Percentiles rank a stretch among this genome's conserved stretches.
Evolutionary conservation across 257 asterid genomes (phyloP).

Genomic region (Thymus mandschuricus): DNA sequence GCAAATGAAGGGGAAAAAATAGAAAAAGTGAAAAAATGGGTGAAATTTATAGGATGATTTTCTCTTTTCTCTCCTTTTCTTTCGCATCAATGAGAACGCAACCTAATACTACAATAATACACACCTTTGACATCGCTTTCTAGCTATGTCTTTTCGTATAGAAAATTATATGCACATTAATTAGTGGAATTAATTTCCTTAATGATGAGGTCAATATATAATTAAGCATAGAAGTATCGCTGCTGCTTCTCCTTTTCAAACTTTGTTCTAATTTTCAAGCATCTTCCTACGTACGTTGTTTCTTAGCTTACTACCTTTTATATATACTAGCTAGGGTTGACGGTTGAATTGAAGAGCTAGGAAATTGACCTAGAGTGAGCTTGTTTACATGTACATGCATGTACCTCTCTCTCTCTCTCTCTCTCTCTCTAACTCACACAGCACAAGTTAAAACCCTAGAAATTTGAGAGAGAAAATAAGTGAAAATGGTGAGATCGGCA

Average conservation of each 20-base stretch:
- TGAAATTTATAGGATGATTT: no score
- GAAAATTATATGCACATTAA: neutral
- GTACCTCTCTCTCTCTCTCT: neutral
- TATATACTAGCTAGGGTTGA: neutral
- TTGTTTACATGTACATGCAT: neutral
- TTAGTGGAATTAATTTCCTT: neutral
- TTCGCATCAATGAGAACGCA: no score
- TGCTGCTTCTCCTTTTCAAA: neutral
- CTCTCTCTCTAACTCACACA: neutral
- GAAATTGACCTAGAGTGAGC: no score
- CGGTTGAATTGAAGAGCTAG: neutral
- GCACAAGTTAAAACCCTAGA: neutral
- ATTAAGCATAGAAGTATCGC: neutral
- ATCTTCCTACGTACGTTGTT: neutral
- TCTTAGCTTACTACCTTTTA: neutral
- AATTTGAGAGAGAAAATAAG: neutral
- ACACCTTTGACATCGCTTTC: neutral
- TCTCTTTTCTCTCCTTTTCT: no score
- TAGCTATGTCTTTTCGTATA: neutral
- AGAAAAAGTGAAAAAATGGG: no score
- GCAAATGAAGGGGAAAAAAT: no score
- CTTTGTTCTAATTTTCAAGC: neutral
- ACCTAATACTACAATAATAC: no score
- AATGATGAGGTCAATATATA: neutral
- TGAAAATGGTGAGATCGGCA: slow-evolving; percentile 6